phyloP scores from a whole-genome alignment of 345 rosid genomes.

The Salix caprea region DNA sequence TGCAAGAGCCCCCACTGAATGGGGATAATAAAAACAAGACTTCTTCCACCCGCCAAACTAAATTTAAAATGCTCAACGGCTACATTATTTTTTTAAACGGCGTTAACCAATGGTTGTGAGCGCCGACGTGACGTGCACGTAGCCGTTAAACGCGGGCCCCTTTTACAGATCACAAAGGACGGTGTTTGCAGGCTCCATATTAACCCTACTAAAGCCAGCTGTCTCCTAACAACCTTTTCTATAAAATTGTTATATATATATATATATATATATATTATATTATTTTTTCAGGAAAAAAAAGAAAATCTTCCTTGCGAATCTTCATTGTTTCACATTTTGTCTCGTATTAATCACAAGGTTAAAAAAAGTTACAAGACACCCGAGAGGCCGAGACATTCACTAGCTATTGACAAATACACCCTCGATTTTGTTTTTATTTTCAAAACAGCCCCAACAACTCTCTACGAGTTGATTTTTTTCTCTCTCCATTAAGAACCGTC shows the following conservation, averaged over 20 bases:
- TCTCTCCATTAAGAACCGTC: neutral
- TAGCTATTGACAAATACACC: neutral
- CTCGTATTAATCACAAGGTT: neutral
- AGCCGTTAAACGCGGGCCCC: constrained; percentile 48
- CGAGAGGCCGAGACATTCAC: neutral
- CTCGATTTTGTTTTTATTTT: neutral
- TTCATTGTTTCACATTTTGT: neutral
- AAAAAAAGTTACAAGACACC: too few relatives aligned
- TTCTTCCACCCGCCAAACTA: neutral
- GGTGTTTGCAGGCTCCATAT: constrained; percentile 48
- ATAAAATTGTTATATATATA: neutral
- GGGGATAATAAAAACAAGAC: neutral
- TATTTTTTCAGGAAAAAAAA: neutral
- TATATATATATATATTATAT: neutral
- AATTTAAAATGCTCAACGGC: constrained; percentile 5
- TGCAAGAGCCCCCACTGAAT: neutral
- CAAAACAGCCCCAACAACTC: neutral
- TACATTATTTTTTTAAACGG: constrained; percentile 8
- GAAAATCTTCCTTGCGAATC: neutral
- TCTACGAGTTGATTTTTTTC: too few relatives aligned
- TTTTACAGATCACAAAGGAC: constrained; percentile 45
- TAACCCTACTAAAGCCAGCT: constrained; percentile 35
- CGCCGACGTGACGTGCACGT: constrained; percentile 20
- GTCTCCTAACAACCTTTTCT: constrained; percentile 6
- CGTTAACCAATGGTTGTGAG: neutral